These are phyloP conservation scores for Trichoderma erinaceum DNA, from an alignment of 495 filamentous ascomycete genomes.

Conservation along the genomic window DNA sequence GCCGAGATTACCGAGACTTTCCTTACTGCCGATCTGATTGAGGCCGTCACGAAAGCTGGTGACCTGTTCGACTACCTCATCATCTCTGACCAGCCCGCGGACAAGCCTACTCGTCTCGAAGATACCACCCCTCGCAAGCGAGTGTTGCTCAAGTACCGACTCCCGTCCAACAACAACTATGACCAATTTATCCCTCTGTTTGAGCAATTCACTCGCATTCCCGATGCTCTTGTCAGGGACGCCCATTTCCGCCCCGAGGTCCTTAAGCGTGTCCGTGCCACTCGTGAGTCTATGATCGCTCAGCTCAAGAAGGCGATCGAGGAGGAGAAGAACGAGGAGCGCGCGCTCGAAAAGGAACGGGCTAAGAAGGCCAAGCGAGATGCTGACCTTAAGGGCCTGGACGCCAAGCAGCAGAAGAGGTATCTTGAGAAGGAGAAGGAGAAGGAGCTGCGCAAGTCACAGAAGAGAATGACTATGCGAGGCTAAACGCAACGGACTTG, in stretches of 20 bases:
- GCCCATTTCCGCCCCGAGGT: slow-evolving; percentile 90
- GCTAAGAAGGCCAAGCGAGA: slow-evolving; percentile 92
- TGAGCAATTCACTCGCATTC: slow-evolving; percentile 72
- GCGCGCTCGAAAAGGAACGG: slow-evolving; percentile 69
- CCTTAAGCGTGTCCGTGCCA: slow-evolving; percentile 68
- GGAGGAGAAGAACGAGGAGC: slow-evolving; percentile 92
- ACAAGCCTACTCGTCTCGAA: slow-evolving; percentile 83
- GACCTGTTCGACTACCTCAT: slow-evolving; percentile 83
- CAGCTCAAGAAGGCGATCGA: slow-evolving; percentile 76
- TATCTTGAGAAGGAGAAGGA: slow-evolving; percentile 87
- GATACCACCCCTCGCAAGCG: slow-evolving; percentile 84
- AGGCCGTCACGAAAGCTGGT: slow-evolving; percentile 73
- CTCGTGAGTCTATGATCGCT: slow-evolving; percentile 75
- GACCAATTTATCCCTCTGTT: slow-evolving; percentile 67
- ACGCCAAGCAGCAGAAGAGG: slow-evolving; percentile 91
- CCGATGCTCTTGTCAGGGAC: slow-evolving; percentile 67
- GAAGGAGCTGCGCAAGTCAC: slow-evolving; percentile 65
- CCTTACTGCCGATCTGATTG: slow-evolving; percentile 75
- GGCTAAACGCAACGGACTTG: slow-evolving; percentile 19
- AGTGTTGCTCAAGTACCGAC: slow-evolving; percentile 64
- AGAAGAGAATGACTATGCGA: slow-evolving; percentile 61
- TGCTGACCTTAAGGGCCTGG: slow-evolving; percentile 69
- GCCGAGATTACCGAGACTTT: slow-evolving; percentile 88
- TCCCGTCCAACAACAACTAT: slow-evolving; percentile 64
- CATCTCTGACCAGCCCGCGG: slow-evolving; percentile 81